phyloP scores from a whole-genome alignment of 164 flowering plant genomes.

The Annona cherimola region DNA sequence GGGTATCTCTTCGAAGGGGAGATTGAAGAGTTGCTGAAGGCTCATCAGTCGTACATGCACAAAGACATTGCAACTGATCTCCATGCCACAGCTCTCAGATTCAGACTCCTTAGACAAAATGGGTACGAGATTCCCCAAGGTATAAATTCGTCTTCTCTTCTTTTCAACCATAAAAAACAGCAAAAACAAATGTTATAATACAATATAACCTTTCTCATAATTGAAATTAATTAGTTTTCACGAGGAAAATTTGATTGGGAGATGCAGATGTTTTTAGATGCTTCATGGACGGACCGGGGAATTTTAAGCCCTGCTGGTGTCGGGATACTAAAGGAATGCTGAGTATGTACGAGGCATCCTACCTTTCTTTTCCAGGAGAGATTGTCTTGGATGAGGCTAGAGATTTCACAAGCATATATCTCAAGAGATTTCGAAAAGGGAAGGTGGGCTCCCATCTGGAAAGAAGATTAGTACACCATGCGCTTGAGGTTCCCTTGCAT shows the following conservation, averaged over 20 bases:
- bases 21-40: constrained; percentile 16
- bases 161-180: too few relatives aligned
- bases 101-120: constrained; percentile 24
- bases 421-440: constrained; percentile 6
- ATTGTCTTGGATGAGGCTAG: constrained; percentile 39
- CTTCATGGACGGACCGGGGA: constrained; percentile 28
- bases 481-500: constrained; percentile 36
- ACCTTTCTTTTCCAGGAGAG: constrained; percentile 39
- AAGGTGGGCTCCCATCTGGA: constrained; percentile 7
- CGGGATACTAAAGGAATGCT: constrained; percentile 12
- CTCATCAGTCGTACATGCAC: not conserved
- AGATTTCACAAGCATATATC: constrained; percentile 21
- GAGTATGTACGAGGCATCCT: constrained; percentile 18
- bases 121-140: constrained; percentile 11
- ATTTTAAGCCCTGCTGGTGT: constrained; percentile 12
- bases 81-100: constrained; percentile 21
- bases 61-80: not conserved
- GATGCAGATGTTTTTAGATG: constrained; percentile 1
- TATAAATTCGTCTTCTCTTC: too few relatives aligned
- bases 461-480: constrained; percentile 10
- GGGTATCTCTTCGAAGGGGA: constrained; percentile 30
- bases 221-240: too few relatives aligned
- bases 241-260: too few relatives aligned
- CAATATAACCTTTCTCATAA: too few relatives aligned
- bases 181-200: too few relatives aligned